These are phyloP conservation scores for Sherardia arvensis DNA, from an alignment of 257 asterid species.

Conservation along the genomic window DNA sequence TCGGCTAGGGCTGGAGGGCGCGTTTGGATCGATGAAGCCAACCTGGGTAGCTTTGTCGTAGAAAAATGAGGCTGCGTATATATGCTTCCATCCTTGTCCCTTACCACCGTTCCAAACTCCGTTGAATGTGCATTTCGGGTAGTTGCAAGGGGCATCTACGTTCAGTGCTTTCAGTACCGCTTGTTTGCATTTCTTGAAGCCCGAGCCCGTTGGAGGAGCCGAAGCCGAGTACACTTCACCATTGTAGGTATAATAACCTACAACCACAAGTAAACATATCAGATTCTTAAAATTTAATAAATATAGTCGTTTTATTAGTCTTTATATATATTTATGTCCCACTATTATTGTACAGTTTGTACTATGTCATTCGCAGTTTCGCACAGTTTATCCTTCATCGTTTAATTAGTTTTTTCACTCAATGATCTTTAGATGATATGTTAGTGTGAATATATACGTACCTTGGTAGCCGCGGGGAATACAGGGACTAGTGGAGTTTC, in stretches of 20 bases:
- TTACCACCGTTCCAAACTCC: slow-evolving; percentile 29
- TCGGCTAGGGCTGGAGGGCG: not conserved
- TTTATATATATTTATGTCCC: too few species aligned
- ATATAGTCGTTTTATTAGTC: too few species aligned
- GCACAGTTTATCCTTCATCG: too few species aligned
- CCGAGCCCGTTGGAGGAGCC: slow-evolving; percentile 12
- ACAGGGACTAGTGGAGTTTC: slow-evolving; percentile 50
- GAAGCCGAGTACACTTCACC: slow-evolving; percentile 14
- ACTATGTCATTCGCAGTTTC: too few species aligned
- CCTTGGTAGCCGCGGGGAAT: slow-evolving; percentile 58
- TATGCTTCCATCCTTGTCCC: slow-evolving; percentile 15
- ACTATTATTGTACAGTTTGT: too few species aligned
- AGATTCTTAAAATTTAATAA: too few species aligned
- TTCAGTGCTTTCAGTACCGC: slow-evolving; percentile 5
- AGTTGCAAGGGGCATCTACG: slow-evolving; percentile 7
- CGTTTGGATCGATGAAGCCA: not conserved
- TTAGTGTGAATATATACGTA: too few species aligned
- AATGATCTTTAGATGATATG: too few species aligned
- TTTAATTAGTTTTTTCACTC: too few species aligned
- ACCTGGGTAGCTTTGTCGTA: slow-evolving; percentile 10
- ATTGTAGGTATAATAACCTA: slow-evolving; percentile 17
- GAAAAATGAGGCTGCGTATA: slow-evolving; percentile 17
- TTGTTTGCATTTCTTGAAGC: slow-evolving; percentile 9
- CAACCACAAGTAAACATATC: not conserved
- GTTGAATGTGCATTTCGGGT: slow-evolving; percentile 19